Evolutionary conservation across 495 filamentous ascomycete species (phyloP), one percentile per base, ranked within the genome.

Genomic region (Lophium mytilinum): DNA sequence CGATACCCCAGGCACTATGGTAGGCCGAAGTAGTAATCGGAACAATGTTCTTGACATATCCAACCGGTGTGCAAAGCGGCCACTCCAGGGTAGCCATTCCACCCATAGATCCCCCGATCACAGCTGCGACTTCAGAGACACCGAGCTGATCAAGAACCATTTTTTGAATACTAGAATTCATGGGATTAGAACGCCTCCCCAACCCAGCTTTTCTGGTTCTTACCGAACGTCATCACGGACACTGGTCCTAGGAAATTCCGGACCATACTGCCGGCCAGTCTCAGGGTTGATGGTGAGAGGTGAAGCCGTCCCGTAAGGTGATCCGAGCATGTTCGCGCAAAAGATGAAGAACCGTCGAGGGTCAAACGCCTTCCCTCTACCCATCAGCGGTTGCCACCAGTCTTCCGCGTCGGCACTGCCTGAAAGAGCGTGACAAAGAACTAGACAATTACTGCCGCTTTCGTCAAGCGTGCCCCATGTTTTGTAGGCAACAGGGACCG

Each of bases 81-180:
- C 71, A 72, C 50, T 73, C 71, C 9, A 73, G 64, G 11, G 69
- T 68, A 35, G 62, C 62, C 70, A 72, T 72, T 9, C 71, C 71
- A 12, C 71, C 70, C 70, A 72, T 72, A 14, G 67, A 70, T 24
- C 68, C 70, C 6, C 71, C 71, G 19, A 73, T 64, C 1, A 71
- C 70, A 15, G 66, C 67, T 12, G 64, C 67, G 15, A 73, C 61
- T 1, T 60, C 60, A n/a, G 34, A 41, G 9, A 72, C 68, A 17
- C 69, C 71, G 33, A 73, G 52, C 36, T 61, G 61, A 45, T 73
- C 69, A 17, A 73, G 66, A 8, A 73, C 65, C 6, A 65, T 55
- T 30, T 71, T 71, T 14, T 73, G 71, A 9, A 69, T 62, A 10
- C 69, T 72, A 40, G 15, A 6, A 35, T 14, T 3, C 24, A 30